Conservation (phyloP, 2,329 filamentous ascomycete species). For the Fusarium fracticaudum region DNA sequence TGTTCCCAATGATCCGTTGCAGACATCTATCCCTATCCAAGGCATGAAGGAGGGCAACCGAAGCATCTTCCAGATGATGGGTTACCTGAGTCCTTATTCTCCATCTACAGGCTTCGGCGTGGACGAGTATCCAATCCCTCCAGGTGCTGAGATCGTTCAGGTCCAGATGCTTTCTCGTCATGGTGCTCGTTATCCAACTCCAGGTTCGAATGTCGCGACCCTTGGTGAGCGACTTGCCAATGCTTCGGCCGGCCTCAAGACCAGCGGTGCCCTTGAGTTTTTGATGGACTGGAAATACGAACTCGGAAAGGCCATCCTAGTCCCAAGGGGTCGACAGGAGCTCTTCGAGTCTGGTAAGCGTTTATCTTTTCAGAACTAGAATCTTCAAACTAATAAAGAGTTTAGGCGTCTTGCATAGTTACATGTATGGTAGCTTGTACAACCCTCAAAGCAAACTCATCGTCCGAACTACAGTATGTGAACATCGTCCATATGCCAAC, state of each 20-base stretch:
- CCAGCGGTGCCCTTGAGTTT: slow-evolving; percentile 70
- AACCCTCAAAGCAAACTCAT: slow-evolving; percentile 78
- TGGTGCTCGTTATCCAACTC: slow-evolving; percentile 77
- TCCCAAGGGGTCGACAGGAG: slow-evolving; percentile 77
- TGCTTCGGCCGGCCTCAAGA: slow-evolving; percentile 61
- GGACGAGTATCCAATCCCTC: slow-evolving; percentile 74
- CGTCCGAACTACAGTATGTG: slow-evolving; percentile 70
- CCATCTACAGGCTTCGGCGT: slow-evolving; percentile 79
- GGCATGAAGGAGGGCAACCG: slow-evolving; percentile 65
- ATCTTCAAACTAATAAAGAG: background rate
- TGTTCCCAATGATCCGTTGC: slow-evolving; percentile 74
- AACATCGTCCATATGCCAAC: no score
- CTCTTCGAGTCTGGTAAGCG: slow-evolving; percentile 69
- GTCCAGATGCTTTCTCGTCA: slow-evolving; percentile 78
- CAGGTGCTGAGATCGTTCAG: slow-evolving; percentile 74
- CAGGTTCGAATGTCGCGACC: slow-evolving; percentile 61
- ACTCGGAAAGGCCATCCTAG: slow-evolving; percentile 76
- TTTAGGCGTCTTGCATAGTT: slow-evolving; percentile 72
- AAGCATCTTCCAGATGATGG: slow-evolving; percentile 78
- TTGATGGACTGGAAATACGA: slow-evolving; percentile 75
- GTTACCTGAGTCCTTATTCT: slow-evolving; percentile 73
- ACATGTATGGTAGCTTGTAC: slow-evolving; percentile 76
- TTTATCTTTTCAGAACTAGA: background rate
- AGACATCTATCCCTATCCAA: slow-evolving; percentile 74
- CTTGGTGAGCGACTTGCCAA: slow-evolving; percentile 68